A percentile compares a stretch with the other conserved stretches of the same genome.
These are phyloP conservation scores for Capsicum rhomboideum DNA, from an alignment of 257 asterid genomes.

Conservation along the genomic window DNA sequence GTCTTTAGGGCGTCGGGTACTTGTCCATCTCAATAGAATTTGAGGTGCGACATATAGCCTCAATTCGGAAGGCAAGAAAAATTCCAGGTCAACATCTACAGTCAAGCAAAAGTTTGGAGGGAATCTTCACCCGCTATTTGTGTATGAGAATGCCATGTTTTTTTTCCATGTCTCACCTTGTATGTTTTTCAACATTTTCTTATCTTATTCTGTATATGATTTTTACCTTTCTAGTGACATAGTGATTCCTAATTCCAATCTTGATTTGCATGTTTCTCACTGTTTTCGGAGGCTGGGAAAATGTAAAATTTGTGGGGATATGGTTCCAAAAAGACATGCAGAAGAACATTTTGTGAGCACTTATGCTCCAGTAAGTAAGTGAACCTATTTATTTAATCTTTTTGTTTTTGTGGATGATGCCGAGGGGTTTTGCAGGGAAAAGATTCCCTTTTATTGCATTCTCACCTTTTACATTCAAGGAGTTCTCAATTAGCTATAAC, in stretches of 20 bases:
- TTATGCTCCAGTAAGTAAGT: conserved; percentile 89
- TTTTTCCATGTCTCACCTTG: neutral
- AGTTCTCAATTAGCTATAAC: neutral
- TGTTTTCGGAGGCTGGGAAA: conserved; percentile 91
- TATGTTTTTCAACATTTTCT: neutral
- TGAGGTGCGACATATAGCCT: no score
- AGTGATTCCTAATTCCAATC: conserved; percentile 65
- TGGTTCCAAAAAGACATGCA: conserved; percentile 62
- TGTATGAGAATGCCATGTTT: neutral
- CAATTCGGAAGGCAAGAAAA: no score
- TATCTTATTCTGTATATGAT: neutral
- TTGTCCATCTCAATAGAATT: no score
- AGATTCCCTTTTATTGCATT: no score
- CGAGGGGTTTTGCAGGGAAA: no score
- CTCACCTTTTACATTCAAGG: no score
- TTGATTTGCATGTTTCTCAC: conserved; percentile 84
- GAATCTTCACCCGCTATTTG: no score
- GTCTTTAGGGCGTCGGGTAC: no score
- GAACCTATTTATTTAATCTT: neutral
- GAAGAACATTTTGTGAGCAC: conserved; percentile 88
- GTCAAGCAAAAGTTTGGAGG: no score
- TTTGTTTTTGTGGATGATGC: neutral
- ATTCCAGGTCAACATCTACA: no score
- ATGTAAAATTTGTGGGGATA: conserved; percentile 88
- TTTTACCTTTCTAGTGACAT: conserved; percentile 49